phyloP scores from a whole-genome alignment of 441 rosid species.

The Eruca vesicaria region DNA sequence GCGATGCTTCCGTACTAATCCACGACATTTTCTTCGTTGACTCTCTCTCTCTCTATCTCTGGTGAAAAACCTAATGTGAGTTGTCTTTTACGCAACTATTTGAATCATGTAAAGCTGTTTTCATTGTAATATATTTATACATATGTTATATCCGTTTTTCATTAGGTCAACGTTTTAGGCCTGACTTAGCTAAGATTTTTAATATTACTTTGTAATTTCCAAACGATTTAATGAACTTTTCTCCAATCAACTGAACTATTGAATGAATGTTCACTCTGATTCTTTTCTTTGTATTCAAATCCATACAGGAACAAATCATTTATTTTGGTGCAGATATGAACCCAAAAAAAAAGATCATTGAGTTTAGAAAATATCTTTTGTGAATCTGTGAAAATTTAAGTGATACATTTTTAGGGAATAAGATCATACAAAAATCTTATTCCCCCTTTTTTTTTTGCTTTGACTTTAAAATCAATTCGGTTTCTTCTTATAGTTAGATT shows the following conservation, averaged over 20 bases:
- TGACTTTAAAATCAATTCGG: neutral
- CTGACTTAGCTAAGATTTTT: neutral
- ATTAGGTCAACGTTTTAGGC: neutral
- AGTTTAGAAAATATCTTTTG: neutral
- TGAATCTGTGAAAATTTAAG: neutral
- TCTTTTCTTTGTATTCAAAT: neutral
- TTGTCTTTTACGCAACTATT: neutral
- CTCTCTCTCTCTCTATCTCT: neutral
- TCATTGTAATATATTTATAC: neutral
- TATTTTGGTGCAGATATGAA: too few relatives aligned
- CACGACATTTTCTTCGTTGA: conserved; percentile 34
- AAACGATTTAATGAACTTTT: neutral
- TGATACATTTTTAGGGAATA: neutral
- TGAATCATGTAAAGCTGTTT: neutral
- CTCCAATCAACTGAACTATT: neutral
- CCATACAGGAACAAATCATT: neutral
- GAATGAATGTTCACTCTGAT: neutral
- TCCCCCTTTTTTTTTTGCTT: neutral
- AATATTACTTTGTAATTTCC: neutral
- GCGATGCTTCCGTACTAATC: conserved; percentile 23
- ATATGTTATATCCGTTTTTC: neutral
- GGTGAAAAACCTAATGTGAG: neutral
- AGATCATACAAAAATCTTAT: neutral
- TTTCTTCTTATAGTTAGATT: neutral
- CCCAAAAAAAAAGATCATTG: too few relatives aligned